Evolutionary conservation across 768 basidiomycete genomes (phyloP).

Genomic region (Tricholomella constricta): DNA sequence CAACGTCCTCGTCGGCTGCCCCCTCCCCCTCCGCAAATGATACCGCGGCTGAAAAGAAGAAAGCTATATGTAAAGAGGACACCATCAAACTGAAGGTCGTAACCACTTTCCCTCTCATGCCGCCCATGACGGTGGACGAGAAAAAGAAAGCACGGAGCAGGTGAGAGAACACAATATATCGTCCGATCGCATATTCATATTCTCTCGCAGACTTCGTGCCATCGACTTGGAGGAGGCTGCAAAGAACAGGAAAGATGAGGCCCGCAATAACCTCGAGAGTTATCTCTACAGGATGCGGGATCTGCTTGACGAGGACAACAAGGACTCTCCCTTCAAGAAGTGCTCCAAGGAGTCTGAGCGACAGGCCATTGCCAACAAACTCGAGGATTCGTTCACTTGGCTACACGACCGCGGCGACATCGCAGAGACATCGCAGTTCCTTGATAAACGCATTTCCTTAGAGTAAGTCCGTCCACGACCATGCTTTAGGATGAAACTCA

Average conservation of each 20-base stretch:
- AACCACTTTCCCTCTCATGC: constrained; percentile 61
- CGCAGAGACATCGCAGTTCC: constrained; percentile 75
- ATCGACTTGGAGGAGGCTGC: constrained; percentile 77
- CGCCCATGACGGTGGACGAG: constrained; percentile 76
- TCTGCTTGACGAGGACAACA: constrained; percentile 66
- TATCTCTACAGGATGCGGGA: constrained; percentile 93
- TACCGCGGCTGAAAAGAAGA: constrained; percentile 36
- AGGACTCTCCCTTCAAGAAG: constrained; percentile 77
- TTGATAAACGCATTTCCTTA: constrained; percentile 73
- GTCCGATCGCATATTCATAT: neutral
- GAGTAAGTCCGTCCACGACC: constrained; percentile 61
- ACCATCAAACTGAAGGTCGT: constrained; percentile 71
- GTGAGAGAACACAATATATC: constrained; percentile 43
- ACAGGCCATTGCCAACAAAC: constrained; percentile 58
- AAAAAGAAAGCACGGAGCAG: constrained; percentile 73
- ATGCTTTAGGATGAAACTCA: neutral
- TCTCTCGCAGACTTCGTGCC: constrained; percentile 62
- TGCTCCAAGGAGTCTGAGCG: constrained; percentile 80
- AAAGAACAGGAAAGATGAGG: constrained; percentile 83
- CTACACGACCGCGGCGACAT: constrained; percentile 80
- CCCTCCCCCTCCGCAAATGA: constrained; percentile 38
- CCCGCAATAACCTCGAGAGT: constrained; percentile 86
- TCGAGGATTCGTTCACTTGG: constrained; percentile 82
- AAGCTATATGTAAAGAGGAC: constrained; percentile 47
- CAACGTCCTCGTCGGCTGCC: constrained; percentile 36